Conservation (phyloP, 495 filamentous ascomycete species). For the Tetracladium setigerum region DNA sequence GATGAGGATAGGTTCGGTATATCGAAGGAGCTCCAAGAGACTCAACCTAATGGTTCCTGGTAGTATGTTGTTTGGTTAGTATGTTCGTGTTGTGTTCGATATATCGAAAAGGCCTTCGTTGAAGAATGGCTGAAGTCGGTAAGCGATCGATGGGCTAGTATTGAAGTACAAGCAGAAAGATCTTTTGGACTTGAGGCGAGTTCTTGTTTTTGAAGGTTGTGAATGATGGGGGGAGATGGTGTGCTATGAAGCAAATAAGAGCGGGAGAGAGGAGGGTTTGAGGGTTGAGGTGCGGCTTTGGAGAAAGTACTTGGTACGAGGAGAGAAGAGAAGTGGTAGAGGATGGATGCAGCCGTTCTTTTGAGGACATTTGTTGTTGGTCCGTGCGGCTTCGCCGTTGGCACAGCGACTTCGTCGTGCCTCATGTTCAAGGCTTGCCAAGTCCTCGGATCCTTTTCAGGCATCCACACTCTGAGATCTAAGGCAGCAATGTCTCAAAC, state of each 20-base stretch:
- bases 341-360: neutral
- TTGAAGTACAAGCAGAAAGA: conserved; percentile 33
- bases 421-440: neutral
- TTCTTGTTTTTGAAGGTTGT: conserved; percentile 25
- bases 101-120: conserved; percentile 34
- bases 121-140: conserved; percentile 21
- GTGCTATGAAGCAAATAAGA: conserved; percentile 7
- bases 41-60: conserved; percentile 60
- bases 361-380: conserved; percentile 9
- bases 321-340: conserved; percentile 14
- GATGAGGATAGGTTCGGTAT: conserved; percentile 33
- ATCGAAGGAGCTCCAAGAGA: conserved; percentile 53
- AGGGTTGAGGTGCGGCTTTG: conserved; percentile 23
- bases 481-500: no score
- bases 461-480: no score
- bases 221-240: conserved; percentile 29
- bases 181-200: conserved; percentile 35
- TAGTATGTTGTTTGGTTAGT: conserved; percentile 41
- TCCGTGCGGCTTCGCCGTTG: conserved; percentile 5
- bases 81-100: conserved; percentile 36
- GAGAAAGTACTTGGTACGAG: conserved; percentile 16
- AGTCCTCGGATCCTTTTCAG: neutral
- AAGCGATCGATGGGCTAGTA: conserved; percentile 19
- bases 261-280: conserved; percentile 2
- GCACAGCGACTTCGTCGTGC: neutral